phyloP scores from a whole-genome alignment of 2,329 filamentous ascomycete species.

The Helotiales sp. region DNA sequence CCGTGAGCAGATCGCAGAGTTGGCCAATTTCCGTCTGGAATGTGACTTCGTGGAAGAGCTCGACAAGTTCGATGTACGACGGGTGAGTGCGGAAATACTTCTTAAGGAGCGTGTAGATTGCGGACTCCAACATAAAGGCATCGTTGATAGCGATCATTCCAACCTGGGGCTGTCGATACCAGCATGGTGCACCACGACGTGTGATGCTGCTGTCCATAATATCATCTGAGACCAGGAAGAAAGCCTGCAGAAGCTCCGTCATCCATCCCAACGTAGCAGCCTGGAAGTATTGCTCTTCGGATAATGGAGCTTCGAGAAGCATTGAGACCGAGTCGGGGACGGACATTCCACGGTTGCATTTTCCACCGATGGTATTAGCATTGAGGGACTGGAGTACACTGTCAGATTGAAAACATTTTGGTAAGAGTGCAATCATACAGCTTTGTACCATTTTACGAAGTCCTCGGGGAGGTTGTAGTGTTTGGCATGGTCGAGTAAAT shows the following conservation, averaged over 20 bases:
- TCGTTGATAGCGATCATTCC: slow-evolving; percentile 99
- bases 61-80: slow-evolving; percentile 85
- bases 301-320: slow-evolving; percentile 71
- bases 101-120: slow-evolving; percentile 89
- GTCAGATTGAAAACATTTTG: slow-evolving; percentile 2
- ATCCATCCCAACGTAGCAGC: slow-evolving; percentile 91
- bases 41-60: slow-evolving; percentile 93
- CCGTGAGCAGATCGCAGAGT: slow-evolving; percentile 90
- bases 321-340: slow-evolving; percentile 88
- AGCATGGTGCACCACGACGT: slow-evolving; percentile 90
- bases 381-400: slow-evolving; percentile 65
- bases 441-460: slow-evolving; percentile 82
- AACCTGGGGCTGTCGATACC: slow-evolving; percentile 88
- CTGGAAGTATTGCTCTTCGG: slow-evolving; percentile 82
- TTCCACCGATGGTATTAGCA: slow-evolving; percentile 87
- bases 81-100: slow-evolving; percentile 90
- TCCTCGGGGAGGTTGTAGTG: slow-evolving; percentile 81
- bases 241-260: slow-evolving; percentile 96
- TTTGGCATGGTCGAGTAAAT: slow-evolving; percentile 75
- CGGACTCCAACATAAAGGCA: slow-evolving; percentile 88
- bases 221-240: slow-evolving; percentile 98
- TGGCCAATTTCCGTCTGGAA: slow-evolving; percentile 96
- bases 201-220: slow-evolving; percentile 98
- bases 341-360: slow-evolving; percentile 98
- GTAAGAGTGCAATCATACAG: slow-evolving; percentile 18